Evolutionary conservation across 2,329 filamentous ascomycete species (phyloP), one percentile per base, ranked within the genome.

Genomic region (Cladosporium sp.): DNA sequence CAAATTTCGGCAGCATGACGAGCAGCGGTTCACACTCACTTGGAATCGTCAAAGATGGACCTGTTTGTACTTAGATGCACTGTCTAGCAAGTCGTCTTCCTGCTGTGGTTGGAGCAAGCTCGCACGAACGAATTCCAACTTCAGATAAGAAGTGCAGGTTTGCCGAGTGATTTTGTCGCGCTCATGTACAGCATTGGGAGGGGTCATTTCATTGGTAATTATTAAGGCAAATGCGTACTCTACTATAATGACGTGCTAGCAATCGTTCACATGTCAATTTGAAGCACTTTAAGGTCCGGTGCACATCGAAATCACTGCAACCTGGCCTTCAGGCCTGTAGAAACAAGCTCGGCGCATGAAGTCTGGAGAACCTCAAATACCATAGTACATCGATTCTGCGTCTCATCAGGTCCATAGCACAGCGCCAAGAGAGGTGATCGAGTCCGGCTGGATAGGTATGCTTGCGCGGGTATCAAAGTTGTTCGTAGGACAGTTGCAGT

Each of bases 71-170:
- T 34, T 47, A 39, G 22, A 57, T 39, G 42, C 43, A 20, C 43
- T 38, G 51, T 56, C 51, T 55, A 56, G 56, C 58, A 60, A 54
- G 60, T 64, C 62, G 58, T 64, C 62, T 58, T 64, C 58, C 60
- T 65, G 63, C 59, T 50, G 15, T 20, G 19, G 15, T 34, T 37
- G n/a, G 37, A 37, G 50, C 38, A 40, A 40, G 38, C 38, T 40
- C 38, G 38, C 38, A 40, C 38, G 38, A 40, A 40, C 38, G 38
- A 40, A 40, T 40, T 40, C 38, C 15, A 40, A 40, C 17, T 40
- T 40, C 15, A 17, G 15, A 15, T 9, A 14, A 17, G 14, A 17
- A 40, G 38, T n/a, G 38, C 15, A 40, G 15, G 38, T 40, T 40
- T 17, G 38, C 38, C 38, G 17, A 19, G 15, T 40, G 38, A 34